Conservation (phyloP, 2,329 filamentous ascomycete genomes). For the Metarhizium robertsii region DNA sequence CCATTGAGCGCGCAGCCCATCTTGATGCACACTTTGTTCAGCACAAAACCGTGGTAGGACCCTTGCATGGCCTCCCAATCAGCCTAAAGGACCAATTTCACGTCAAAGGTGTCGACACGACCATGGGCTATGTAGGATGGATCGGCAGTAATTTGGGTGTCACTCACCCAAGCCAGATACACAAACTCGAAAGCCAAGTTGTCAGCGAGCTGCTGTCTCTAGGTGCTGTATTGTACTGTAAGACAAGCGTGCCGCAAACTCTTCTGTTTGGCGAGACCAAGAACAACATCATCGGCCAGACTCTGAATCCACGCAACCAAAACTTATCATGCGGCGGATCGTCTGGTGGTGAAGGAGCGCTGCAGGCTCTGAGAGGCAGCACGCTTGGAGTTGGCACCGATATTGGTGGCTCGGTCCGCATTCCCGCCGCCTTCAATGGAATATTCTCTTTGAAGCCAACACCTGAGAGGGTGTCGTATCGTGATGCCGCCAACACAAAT, state of each 20-base stretch:
- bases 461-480: slow-evolving; percentile 10
- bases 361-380: slow-evolving; percentile 31
- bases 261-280: slow-evolving; percentile 43
- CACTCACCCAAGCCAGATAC: not conserved
- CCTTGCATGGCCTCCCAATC: slow-evolving; percentile 53
- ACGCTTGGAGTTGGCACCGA: slow-evolving; percentile 31
- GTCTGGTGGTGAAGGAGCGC: slow-evolving; percentile 45
- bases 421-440: slow-evolving; percentile 25
- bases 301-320: slow-evolving; percentile 53
- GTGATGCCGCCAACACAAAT: slow-evolving; percentile 15
- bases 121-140: slow-evolving; percentile 16
- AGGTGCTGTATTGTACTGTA: slow-evolving; percentile 40
- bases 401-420: slow-evolving; percentile 30
- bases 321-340: slow-evolving; percentile 53
- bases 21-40: slow-evolving; percentile 28
- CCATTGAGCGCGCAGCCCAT: slow-evolving; percentile 29
- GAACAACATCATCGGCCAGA: slow-evolving; percentile 54
- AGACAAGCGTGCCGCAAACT: slow-evolving; percentile 56
- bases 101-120: slow-evolving; percentile 4
- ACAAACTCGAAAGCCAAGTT: not conserved
- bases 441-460: slow-evolving; percentile 26
- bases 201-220: slow-evolving; percentile 1
- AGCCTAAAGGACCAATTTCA: slow-evolving; percentile 16
- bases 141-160: slow-evolving; percentile 16
- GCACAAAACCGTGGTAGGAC: slow-evolving; percentile 19